Evolutionary conservation across 208 protist species (phyloP).

Genomic region (Leptomonas pyrrhocoris): DNA sequence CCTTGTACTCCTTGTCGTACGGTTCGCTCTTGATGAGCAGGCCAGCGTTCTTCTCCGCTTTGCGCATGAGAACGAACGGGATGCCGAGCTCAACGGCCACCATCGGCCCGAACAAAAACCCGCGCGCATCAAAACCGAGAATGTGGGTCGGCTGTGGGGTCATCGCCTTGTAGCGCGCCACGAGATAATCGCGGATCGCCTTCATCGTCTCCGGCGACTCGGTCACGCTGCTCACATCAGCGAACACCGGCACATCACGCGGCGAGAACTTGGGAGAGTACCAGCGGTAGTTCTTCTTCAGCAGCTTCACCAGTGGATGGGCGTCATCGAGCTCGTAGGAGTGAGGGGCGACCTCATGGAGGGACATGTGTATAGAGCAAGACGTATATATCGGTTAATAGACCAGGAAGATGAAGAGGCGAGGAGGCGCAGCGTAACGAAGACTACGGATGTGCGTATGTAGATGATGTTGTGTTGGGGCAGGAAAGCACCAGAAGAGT

Average conservation of each 20-base stretch:
- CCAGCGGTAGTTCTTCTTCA: constrained; percentile 81
- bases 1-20: constrained; percentile 92
- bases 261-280: constrained; percentile 90
- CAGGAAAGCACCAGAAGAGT: no score
- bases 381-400: no score
- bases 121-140: constrained; percentile 89
- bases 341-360: constrained; percentile 53
- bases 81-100: constrained; percentile 87
- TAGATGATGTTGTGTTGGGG: no score
- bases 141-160: constrained; percentile 74
- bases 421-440: no score
- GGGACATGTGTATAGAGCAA: constrained; percentile 33
- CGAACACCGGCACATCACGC: constrained; percentile 86
- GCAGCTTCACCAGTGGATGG: constrained; percentile 44
- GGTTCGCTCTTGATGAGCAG: constrained; percentile 87
- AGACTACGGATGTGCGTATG: background rate
- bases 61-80: constrained; percentile 92
- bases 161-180: constrained; percentile 75
- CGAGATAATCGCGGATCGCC: constrained; percentile 82
- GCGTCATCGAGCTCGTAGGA: constrained; percentile 56
- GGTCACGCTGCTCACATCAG: constrained; percentile 86
- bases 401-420: background rate
- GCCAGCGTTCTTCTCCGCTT: constrained; percentile 86
- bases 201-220: constrained; percentile 82
- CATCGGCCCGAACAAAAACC: constrained; percentile 90